Conservation (phyloP, 106 monocot species). For the Platanthera guangdongensis region DNA sequence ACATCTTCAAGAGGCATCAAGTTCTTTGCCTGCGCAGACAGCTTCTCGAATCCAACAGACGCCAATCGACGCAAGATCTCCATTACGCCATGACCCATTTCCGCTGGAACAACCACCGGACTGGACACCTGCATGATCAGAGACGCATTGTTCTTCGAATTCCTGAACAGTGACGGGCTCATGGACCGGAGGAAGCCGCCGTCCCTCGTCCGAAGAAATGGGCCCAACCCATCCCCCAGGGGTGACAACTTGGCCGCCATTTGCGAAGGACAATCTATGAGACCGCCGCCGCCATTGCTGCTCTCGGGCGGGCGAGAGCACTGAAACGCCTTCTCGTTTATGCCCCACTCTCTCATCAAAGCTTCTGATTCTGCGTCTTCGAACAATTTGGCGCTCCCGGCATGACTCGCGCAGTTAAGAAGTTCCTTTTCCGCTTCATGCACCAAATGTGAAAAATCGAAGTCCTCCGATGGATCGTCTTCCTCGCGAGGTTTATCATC, state of each 20-base stretch:
- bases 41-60: constrained; percentile 83
- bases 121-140: constrained; percentile 88
- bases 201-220: constrained; percentile 76
- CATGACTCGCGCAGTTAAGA: constrained; percentile 24
- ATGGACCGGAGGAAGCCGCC: constrained; percentile 85
- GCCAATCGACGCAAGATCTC: constrained; percentile 74
- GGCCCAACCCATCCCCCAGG: constrained; percentile 60
- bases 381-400: constrained; percentile 51
- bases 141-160: constrained; percentile 57
- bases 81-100: constrained; percentile 89
- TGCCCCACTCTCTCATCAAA: constrained; percentile 72
- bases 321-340: constrained; percentile 66
- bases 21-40: constrained; percentile 72
- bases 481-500: constrained; percentile 21
- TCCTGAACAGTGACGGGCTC: constrained; percentile 67
- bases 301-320: constrained; percentile 36
- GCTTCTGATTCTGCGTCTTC: constrained; percentile 83
- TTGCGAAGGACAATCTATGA: constrained; percentile 49
- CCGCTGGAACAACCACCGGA: constrained; percentile 85
- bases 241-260: constrained; percentile 53
- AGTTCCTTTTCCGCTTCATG: constrained; percentile 61
- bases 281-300: constrained; percentile 58
- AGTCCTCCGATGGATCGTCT: constrained; percentile 24
- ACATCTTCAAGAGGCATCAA: constrained; percentile 95
- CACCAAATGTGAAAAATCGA: constrained; percentile 45